Evolutionary conservation across 148 eudicot genomes (phyloP).

Genomic region (Rhododendron vialii): DNA sequence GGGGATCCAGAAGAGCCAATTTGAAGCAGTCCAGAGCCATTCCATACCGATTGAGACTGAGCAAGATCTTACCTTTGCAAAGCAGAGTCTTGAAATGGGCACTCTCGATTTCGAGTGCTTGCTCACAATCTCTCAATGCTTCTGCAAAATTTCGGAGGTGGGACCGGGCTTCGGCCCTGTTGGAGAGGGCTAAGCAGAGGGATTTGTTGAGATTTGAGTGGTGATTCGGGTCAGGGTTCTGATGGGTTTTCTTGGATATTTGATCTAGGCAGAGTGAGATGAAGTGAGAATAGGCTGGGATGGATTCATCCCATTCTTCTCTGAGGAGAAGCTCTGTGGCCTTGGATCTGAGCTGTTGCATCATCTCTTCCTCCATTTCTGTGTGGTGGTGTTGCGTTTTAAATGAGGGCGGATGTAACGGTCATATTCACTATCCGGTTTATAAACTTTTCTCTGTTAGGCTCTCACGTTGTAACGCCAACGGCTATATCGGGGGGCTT

Average conservation of each 20-base stretch:
- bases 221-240: conserved; percentile 17
- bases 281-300: conserved; percentile 52
- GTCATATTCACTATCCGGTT: conserved; percentile 18
- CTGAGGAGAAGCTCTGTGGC: conserved; percentile 76
- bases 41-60: conserved; percentile 51
- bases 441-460: too few species aligned
- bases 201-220: conserved; percentile 51
- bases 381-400: conserved; percentile 10
- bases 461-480: neutral
- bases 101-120: conserved; percentile 51
- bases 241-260: conserved; percentile 23
- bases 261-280: conserved; percentile 51
- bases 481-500: neutral
- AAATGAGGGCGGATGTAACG: conserved; percentile 37
- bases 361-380: conserved; percentile 47
- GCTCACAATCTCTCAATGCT: conserved; percentile 68
- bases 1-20: conserved; percentile 43
- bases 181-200: conserved; percentile 71
- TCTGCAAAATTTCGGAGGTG: conserved; percentile 27
- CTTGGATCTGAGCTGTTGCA: conserved; percentile 74
- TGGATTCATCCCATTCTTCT: conserved; percentile 63
- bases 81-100: conserved; percentile 66
- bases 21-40: conserved; percentile 60
- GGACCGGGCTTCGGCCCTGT: conserved; percentile 67
- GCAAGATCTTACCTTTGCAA: conserved; percentile 84